These are phyloP conservation scores for Coemansia sp. DNA, from an alignment of 192 early-diverging fungal genomes.

Conservation along the genomic window DNA sequence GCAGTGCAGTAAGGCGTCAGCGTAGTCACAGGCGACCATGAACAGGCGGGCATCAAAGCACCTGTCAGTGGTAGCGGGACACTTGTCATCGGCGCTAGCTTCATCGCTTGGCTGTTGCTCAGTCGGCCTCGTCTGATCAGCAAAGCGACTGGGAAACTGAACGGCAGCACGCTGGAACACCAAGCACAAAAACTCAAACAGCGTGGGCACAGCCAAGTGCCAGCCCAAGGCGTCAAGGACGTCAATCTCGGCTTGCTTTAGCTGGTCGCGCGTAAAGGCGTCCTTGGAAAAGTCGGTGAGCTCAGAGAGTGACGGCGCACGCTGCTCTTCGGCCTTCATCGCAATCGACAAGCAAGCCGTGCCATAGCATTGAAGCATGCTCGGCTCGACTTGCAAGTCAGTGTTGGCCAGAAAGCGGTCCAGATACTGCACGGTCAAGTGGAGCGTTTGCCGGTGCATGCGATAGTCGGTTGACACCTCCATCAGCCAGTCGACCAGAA, in stretches of 20 bases:
- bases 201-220: slow-evolving; percentile 52
- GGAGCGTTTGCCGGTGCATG: slow-evolving; percentile 56
- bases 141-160: slow-evolving; percentile 33
- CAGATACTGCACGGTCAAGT: slow-evolving; percentile 51
- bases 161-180: slow-evolving; percentile 53
- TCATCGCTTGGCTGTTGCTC: not conserved
- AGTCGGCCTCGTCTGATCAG: slow-evolving; percentile 14
- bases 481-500: slow-evolving; percentile 61
- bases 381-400: slow-evolving; percentile 28
- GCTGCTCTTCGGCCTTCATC: slow-evolving; percentile 58
- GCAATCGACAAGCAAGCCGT: slow-evolving; percentile 58
- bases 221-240: slow-evolving; percentile 51
- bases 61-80: slow-evolving; percentile 28
- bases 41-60: slow-evolving; percentile 39
- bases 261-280: slow-evolving; percentile 51
- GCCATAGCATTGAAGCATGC: slow-evolving; percentile 58
- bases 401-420: slow-evolving; percentile 51
- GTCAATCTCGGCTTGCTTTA: slow-evolving; percentile 50
- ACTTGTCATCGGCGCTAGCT: slow-evolving; percentile 1
- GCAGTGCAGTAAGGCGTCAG: slow-evolving; percentile 46
- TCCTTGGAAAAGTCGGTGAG: slow-evolving; percentile 54
- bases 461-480: slow-evolving; percentile 58
- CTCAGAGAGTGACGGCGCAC: slow-evolving; percentile 46
- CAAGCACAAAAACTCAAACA: slow-evolving; percentile 46
- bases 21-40: slow-evolving; percentile 42